These are phyloP conservation scores for Paradendryphiella salina DNA, from an alignment of 2,329 filamentous ascomycete genomes.

Conservation along the genomic window DNA sequence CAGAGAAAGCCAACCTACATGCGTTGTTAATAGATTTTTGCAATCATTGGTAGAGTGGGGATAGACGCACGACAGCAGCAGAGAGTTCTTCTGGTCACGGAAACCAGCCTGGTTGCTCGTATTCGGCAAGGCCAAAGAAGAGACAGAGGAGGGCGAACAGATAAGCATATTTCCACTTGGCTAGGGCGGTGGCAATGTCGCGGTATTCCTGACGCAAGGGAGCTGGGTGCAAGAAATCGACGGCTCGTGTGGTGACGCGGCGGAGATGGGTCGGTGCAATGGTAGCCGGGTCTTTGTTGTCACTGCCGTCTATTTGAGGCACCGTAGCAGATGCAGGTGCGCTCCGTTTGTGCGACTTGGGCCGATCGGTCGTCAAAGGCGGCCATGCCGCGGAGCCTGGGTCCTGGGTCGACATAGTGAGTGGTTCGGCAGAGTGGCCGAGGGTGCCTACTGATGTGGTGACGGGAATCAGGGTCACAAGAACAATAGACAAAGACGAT, in stretches of 20 bases:
- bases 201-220: constrained; percentile 4
- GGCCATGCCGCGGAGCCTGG: too few relatives aligned
- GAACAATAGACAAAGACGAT: too few relatives aligned
- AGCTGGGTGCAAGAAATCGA: constrained; percentile 3
- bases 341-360: too few relatives aligned
- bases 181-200: background rate
- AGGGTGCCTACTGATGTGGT: too few relatives aligned
- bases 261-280: background rate
- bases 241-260: background rate
- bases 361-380: too few relatives aligned
- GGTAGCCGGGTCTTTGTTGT: background rate
- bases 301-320: background rate
- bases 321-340: too few relatives aligned
- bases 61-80: background rate
- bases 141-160: background rate
- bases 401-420: too few relatives aligned
- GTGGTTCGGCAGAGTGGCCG: too few relatives aligned
- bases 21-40: background rate
- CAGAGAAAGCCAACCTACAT: background rate
- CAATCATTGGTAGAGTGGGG: too few relatives aligned
- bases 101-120: constrained; percentile 7
- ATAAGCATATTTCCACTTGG: background rate
- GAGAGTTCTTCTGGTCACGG: constrained; percentile 1
- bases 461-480: too few relatives aligned
- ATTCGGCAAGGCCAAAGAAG: constrained; percentile 6